Percentiles rank a stretch among this genome's conserved stretches.
Evolutionary conservation across 2,329 filamentous ascomycete species (phyloP).

Genomic region (Tolypocladium ovalisporum): DNA sequence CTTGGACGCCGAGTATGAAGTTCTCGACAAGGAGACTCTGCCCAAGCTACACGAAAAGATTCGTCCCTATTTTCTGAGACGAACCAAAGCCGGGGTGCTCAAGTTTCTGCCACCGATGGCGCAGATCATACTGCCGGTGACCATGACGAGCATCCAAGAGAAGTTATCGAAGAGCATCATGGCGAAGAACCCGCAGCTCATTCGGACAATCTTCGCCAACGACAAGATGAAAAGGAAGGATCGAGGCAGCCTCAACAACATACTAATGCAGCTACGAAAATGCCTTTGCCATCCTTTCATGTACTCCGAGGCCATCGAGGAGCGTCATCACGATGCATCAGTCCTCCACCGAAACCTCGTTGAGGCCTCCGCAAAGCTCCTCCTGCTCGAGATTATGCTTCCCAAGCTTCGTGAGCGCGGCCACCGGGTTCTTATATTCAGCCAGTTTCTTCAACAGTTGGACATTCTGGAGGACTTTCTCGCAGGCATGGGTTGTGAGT

Average conservation of each 20-base stretch:
- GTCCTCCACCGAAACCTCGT: slow-evolving; percentile 71
- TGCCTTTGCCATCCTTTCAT: slow-evolving; percentile 94
- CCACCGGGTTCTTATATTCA: slow-evolving; percentile 89
- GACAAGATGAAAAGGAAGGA: slow-evolving; percentile 58
- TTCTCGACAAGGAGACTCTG: slow-evolving; percentile 76
- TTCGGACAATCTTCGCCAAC: slow-evolving; percentile 73
- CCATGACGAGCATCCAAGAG: slow-evolving; percentile 88
- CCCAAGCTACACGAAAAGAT: slow-evolving; percentile 74
- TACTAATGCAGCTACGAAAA: slow-evolving; percentile 88
- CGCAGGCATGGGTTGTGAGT: slow-evolving; percentile 58
- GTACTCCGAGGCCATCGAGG: slow-evolving; percentile 84
- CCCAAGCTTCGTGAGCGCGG: slow-evolving; percentile 78
- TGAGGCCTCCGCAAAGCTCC: slow-evolving; percentile 82
- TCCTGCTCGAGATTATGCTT: slow-evolving; percentile 73
- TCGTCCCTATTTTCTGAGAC: slow-evolving; percentile 55
- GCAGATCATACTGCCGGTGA: slow-evolving; percentile 92
- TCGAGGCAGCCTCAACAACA: slow-evolving; percentile 78
- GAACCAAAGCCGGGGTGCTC: slow-evolving; percentile 84
- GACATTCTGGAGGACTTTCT: slow-evolving; percentile 91
- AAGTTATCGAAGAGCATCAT: slow-evolving; percentile 91
- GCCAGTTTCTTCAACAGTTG: slow-evolving; percentile 83
- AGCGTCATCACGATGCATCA: slow-evolving; percentile 51
- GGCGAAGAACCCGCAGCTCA: slow-evolving; percentile 78
- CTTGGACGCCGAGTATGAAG: slow-evolving; percentile 64
- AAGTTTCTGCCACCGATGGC: slow-evolving; percentile 88